Base-by-base conservation (phyloP, 768 basidiomycete genomes). In the Suillus spraguei region DNA sequence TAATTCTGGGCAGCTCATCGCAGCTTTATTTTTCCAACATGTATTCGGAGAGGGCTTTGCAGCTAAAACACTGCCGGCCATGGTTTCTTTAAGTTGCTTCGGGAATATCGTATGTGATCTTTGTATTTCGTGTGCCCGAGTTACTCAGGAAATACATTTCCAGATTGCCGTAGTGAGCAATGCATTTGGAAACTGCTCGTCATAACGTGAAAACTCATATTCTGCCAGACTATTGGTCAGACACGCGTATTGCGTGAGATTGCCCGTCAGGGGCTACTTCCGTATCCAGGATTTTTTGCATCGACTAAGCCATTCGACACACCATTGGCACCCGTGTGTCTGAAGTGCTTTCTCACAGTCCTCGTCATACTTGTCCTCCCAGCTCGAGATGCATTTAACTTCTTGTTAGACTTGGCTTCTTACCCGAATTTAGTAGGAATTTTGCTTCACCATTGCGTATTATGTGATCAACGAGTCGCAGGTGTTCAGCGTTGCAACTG, bases 261-360 rank as follows among this genome's bases (percentile, higher is more conserved):
- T 38, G 83, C 80, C 16, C 76, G 84, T 55, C 83, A 85, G 72
- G 84, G 84, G 13, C 72, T 86, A 5, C 72, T 86, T 20, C 84
- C 84, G 0, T 83, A 75, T 56, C 77, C 82, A 2, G 71, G 67
- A 6, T 80, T 85, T 70, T 84, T 82, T 68, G 77, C 81, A 3
- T 81, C 81, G 3, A 83, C 78, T 10, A 72, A 76, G 55, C 83
- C 83, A 4, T 83, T 85, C 60, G 81, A 80, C 36, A 83, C 83
- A 1, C 83, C 85, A 2, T 66, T 79, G 6, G 81, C 75, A 1
- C 81, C 83, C 7, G 75, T 81, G 2, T 61, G 72, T 32, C 71
- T 83, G 52, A 79, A 80, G 62, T 81, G 75, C 61, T 61, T 68
- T 28, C 62, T 83, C 9, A 80, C 80, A 1, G 67, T 76, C 36